phyloP scores from a whole-genome alignment of 2,329 filamentous ascomycete genomes.

The Claviceps sp. region DNA sequence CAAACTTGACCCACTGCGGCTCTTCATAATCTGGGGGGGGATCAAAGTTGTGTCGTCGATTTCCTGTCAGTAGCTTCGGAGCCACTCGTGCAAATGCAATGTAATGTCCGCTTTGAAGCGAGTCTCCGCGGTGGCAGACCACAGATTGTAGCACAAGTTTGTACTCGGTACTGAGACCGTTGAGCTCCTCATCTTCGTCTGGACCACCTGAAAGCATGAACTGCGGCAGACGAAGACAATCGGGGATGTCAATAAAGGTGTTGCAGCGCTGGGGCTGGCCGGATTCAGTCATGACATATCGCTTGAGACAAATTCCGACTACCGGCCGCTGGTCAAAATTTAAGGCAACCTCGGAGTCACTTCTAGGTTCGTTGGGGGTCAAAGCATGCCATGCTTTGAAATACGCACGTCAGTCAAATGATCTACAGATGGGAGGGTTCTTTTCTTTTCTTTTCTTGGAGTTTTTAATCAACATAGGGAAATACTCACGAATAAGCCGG shows the following conservation, averaged over 20 bases:
- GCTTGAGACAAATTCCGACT: slow-evolving; percentile 82
- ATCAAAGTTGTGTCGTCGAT: slow-evolving; percentile 39
- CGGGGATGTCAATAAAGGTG: slow-evolving; percentile 82
- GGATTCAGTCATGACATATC: slow-evolving; percentile 59
- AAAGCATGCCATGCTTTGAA: slow-evolving; percentile 67
- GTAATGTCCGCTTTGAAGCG: slow-evolving; percentile 83
- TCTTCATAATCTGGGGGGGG: slow-evolving; percentile 54
- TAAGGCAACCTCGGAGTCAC: slow-evolving; percentile 70
- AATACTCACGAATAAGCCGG: slow-evolving; percentile 63
- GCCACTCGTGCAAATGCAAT: slow-evolving; percentile 70
- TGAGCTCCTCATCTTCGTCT: slow-evolving; percentile 39
- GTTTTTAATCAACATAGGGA: not conserved
- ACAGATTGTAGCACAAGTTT: slow-evolving; percentile 85
- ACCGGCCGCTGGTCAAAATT: slow-evolving; percentile 80
- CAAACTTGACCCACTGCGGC: slow-evolving; percentile 79
- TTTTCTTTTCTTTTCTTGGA: not conserved
- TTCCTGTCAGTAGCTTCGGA: slow-evolving; percentile 46
- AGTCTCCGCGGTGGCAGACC: slow-evolving; percentile 80
- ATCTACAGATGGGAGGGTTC: not conserved
- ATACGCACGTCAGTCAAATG: not conserved
- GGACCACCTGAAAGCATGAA: slow-evolving; percentile 72
- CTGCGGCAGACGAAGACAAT: slow-evolving; percentile 66
- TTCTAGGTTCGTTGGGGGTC: slow-evolving; percentile 36
- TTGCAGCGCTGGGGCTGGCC: slow-evolving; percentile 59
- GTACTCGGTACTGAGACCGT: slow-evolving; percentile 73